Evolutionary conservation across 108 stramenopile species (phyloP), one percentile per base, ranked within the genome.

Genomic region (Cylindrotheca fusiformis): DNA sequence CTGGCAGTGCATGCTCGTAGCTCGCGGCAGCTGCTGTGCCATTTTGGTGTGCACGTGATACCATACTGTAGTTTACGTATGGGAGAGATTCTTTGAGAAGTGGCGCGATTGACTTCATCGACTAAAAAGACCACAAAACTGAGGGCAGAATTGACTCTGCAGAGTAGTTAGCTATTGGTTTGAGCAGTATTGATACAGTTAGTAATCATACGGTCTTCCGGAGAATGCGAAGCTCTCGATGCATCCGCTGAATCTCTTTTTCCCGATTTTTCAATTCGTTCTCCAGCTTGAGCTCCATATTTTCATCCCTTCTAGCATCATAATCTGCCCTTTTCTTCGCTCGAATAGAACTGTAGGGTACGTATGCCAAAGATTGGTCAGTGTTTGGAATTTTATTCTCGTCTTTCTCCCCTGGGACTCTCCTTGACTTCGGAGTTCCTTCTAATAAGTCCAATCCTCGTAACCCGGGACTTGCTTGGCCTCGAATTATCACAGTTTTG

Each of bases 271-370:
- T 36, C n/a, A 48, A 22, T 44, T 65, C 67, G 26, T 54, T 26
- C 27, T 58, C 23, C 17, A 27, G 30, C 29, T 22, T 68, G 5
- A 28, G 12, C 24, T 63, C 26, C 22, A 58, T 41, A 4, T 59
- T 69, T 53, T 52, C 63, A 4, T 28, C 22, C 31, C 73, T 60
- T 63, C 44, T 41, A 3, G 44, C 24, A 22, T 84, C 72, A 41
- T 60, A 84, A 21, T 71, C 57, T 3, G 76, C 77, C 29, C 83
- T 41, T 47, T 77, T 55, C 25, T 65, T 52, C 10, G 83, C 83
- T 22, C 83, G 54, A 3, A 19, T 47, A 18, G 83, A 80, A 53
- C 79, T 84, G 20, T 63, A 74, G 48, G 71, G 83, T 21, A 53
- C 52, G 52, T 58, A 72, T 12, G 67, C 47, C 22, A 33, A n/a